Percentiles rank a stretch among this genome's conserved stretches.
These are phyloP conservation scores for Penicillium capsulatum DNA, from an alignment of 2,329 filamentous ascomycete genomes.

Conservation along the genomic window DNA sequence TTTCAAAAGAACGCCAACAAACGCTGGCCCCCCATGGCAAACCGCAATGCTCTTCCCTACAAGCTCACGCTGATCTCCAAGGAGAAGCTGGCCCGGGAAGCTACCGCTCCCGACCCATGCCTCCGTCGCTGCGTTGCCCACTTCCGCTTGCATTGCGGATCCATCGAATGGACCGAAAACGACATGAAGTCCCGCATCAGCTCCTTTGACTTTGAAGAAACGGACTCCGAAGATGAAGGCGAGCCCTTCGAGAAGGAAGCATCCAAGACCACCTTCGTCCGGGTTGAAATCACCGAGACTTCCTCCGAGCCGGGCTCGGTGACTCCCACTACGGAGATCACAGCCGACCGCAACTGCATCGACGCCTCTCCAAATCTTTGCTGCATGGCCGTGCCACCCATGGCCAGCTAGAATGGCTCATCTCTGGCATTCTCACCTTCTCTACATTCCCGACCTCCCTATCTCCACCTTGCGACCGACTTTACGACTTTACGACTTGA, in stretches of 20 bases:
- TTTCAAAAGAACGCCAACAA: slow-evolving; percentile 28
- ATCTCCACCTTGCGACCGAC: too few species aligned
- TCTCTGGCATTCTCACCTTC: too few species aligned
- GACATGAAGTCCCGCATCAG: slow-evolving; percentile 36
- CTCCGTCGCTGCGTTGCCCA: slow-evolving; percentile 35
- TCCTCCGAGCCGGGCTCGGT: not conserved
- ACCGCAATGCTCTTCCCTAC: slow-evolving; percentile 33
- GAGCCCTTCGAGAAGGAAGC: slow-evolving; percentile 14
- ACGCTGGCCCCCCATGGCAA: slow-evolving; percentile 35
- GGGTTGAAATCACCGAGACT: slow-evolving; percentile 11
- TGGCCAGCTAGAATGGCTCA: too few species aligned
- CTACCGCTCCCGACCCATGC: slow-evolving; percentile 33
- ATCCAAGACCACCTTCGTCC: slow-evolving; percentile 1
- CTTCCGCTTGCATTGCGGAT: slow-evolving; percentile 33
- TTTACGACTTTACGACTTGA: too few species aligned
- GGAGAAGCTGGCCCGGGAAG: slow-evolving; percentile 35
- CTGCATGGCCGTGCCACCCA: too few species aligned
- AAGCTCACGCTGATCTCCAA: slow-evolving; percentile 35
- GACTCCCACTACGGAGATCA: too few species aligned
- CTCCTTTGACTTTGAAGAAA: slow-evolving; percentile 34
- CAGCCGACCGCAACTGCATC: too few species aligned
- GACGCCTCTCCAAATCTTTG: too few species aligned
- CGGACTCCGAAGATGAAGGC: slow-evolving; percentile 28
- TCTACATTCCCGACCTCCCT: too few species aligned
- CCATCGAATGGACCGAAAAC: slow-evolving; percentile 33